phyloP scores from a whole-genome alignment of 2,329 filamentous ascomycete species.

The Neopestalotiopsis sp. region DNA sequence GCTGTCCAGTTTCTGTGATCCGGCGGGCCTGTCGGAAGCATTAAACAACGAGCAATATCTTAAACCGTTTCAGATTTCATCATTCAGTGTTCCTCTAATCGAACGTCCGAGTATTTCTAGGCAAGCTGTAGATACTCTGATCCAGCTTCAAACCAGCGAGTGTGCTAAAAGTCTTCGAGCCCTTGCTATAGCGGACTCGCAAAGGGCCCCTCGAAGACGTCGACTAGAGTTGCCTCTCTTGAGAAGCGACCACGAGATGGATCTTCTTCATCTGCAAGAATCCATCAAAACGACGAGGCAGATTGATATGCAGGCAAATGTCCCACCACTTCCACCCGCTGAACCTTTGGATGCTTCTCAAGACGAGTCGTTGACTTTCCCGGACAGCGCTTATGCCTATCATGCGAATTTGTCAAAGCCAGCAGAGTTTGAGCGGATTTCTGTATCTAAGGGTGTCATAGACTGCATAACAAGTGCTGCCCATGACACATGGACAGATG shows the following conservation, averaged over 20 bases:
- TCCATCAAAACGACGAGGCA: conserved; percentile 23
- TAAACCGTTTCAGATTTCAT: conserved; percentile 26
- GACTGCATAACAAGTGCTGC: conserved; percentile 26
- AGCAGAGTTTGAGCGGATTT: conserved; percentile 28
- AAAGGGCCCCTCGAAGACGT: conserved; percentile 25
- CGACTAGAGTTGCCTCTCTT: conserved; percentile 33
- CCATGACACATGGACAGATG: conserved; percentile 24
- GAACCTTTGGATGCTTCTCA: conserved; percentile 30
- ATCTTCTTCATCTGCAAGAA: conserved; percentile 29
- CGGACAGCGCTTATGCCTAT: conserved; percentile 24
- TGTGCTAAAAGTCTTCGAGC: conserved; percentile 7
- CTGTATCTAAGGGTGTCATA: conserved; percentile 29
- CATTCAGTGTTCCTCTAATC: conserved; percentile 4
- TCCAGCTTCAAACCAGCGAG: conserved; percentile 21
- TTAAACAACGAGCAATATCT: conserved; percentile 23
- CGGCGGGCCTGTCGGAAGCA: not conserved
- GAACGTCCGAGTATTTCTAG: conserved; percentile 29
- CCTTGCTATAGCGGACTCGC: conserved; percentile 15
- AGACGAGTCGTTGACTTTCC: conserved; percentile 34
- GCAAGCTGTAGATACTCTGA: conserved; percentile 25
- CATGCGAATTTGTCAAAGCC: conserved; percentile 19
- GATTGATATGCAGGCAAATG: not conserved
- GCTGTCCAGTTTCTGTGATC: conserved; percentile 19
- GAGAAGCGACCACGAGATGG: conserved; percentile 33
- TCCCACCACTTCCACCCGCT: conserved; percentile 27